phyloP scores from a whole-genome alignment of 164 flowering plant species.

The Umbellularia californica region DNA sequence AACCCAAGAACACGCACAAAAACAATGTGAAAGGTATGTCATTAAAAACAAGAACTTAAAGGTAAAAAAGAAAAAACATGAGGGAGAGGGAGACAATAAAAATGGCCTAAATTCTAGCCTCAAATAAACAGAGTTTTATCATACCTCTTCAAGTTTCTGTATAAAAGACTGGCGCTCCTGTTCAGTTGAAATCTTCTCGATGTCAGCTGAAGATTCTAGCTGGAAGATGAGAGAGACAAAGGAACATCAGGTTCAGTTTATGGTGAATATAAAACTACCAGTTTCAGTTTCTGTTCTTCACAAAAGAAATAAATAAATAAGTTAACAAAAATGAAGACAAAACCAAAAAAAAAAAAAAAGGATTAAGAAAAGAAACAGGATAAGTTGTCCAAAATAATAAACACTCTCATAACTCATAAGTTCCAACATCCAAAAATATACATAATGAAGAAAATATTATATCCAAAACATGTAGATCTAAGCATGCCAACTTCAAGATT shows the following conservation, averaged over 20 bases:
- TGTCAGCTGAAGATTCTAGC: constrained; percentile 72
- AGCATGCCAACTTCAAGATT: no score
- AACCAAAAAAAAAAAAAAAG: background rate
- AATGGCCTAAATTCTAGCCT: background rate
- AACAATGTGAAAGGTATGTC: no score
- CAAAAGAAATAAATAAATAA: background rate
- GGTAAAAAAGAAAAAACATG: background rate
- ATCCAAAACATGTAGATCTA: background rate
- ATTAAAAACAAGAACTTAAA: background rate
- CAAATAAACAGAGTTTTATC: background rate
- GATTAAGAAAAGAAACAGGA: background rate
- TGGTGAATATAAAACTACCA: no score
- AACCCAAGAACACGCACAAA: no score
- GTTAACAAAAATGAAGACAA: background rate
- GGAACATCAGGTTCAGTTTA: no score
- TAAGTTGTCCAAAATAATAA: background rate
- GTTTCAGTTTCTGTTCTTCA: no score
- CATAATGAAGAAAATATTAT: no score
- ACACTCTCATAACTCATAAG: background rate
- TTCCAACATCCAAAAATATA: no score
- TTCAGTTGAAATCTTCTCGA: constrained; percentile 53
- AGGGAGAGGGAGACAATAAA: background rate
- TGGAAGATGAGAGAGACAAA: constrained; percentile 19
- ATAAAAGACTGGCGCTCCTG: constrained; percentile 69
- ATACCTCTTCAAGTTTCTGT: constrained; percentile 86